Conservation (phyloP, 1,284 basidiomycete genomes). For the Paramarasmius palmivorus region DNA sequence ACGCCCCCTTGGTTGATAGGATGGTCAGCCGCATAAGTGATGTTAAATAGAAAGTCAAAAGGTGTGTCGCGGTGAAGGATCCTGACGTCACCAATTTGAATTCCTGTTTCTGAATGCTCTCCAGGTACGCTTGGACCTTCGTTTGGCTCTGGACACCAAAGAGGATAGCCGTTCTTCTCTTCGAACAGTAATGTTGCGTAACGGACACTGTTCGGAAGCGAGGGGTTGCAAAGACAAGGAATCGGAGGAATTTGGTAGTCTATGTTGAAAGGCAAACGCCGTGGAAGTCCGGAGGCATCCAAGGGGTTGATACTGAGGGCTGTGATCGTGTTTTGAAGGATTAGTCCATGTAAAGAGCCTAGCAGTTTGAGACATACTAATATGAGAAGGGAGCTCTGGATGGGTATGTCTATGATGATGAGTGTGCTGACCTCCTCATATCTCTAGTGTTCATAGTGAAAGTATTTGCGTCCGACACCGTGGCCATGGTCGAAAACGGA, state of each 20-base stretch:
- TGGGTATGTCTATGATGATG: too few species aligned
- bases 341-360: too few species aligned
- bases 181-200: conserved; percentile 7
- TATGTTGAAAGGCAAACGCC: too few species aligned
- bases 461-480: too few species aligned
- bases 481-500: too few species aligned
- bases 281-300: too few species aligned
- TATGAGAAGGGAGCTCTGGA: too few species aligned
- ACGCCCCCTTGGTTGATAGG: conserved; percentile 20
- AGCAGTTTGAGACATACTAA: too few species aligned
- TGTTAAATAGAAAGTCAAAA: conserved; percentile 36
- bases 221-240: conserved; percentile 8
- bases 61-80: conserved; percentile 28
- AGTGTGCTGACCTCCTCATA: too few species aligned
- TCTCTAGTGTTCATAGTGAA: too few species aligned
- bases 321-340: too few species aligned
- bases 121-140: conserved; percentile 17
- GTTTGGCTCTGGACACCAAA: conserved; percentile 31
- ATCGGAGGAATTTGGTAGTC: not conserved
- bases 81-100: conserved; percentile 31
- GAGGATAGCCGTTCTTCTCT: conserved; percentile 27
- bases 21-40: conserved; percentile 23
- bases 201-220: conserved; percentile 2
- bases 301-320: too few species aligned
- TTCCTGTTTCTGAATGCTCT: conserved; percentile 24